These are phyloP conservation scores for Kickxella alabastrina DNA, from an alignment of 192 early-diverging fungal genomes.

Conservation along the genomic window DNA sequence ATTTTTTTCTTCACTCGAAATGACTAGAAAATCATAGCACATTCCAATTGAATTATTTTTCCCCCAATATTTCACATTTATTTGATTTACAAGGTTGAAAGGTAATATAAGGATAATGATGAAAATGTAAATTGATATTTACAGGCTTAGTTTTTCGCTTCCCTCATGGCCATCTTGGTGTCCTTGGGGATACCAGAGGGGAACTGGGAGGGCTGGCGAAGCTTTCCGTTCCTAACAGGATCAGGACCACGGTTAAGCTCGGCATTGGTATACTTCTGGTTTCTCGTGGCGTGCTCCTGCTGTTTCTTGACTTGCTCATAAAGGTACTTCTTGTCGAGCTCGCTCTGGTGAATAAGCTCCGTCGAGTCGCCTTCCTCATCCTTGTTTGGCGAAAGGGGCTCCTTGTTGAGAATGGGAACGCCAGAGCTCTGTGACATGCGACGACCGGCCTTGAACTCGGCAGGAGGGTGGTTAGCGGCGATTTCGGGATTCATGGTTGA, in stretches of 20 bases:
- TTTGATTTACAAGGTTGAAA: constrained; percentile 3
- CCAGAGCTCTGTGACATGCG: constrained; percentile 24
- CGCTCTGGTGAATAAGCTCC: constrained; percentile 27
- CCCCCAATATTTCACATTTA: neutral
- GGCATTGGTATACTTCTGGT: constrained; percentile 17
- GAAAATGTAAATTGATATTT: neutral
- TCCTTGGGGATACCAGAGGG: constrained; percentile 27
- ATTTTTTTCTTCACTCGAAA: constrained; percentile 62
- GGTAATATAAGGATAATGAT: neutral
- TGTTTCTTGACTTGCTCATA: constrained; percentile 17
- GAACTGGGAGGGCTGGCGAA: constrained; percentile 38
- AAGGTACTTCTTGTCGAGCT: constrained; percentile 22
- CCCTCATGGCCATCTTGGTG: constrained; percentile 24
- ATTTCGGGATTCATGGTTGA: too few species aligned
- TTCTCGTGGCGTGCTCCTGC: constrained; percentile 12
- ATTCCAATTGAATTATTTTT: neutral
- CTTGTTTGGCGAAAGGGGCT: constrained; percentile 13
- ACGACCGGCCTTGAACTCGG: too few species aligned
- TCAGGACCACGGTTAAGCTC: constrained; percentile 16
- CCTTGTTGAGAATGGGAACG: constrained; percentile 7
- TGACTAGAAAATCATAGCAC: constrained; percentile 1
- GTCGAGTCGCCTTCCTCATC: constrained; percentile 17
- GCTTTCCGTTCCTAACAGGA: constrained; percentile 12
- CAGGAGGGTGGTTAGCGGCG: too few species aligned
- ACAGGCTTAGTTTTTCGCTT: too few species aligned